Conservation (phyloP, 768 basidiomycete genomes). For the Hortiboletus campestris region DNA sequence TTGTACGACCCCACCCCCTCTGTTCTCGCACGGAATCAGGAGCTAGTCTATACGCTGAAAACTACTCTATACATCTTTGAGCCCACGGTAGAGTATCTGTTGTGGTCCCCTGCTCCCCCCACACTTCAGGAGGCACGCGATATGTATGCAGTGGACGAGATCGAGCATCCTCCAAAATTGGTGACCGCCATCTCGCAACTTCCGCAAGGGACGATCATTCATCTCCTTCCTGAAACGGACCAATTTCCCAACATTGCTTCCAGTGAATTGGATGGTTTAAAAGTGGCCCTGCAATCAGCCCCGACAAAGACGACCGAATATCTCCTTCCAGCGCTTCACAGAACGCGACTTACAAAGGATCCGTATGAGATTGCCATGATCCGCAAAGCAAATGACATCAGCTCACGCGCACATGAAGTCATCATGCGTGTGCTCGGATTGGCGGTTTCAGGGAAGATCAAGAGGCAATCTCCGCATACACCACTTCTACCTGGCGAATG, state of each 20-base stretch:
- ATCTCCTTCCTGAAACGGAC: constrained; percentile 52
- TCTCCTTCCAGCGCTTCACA: constrained; percentile 77
- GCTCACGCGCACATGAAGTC: constrained; percentile 84
- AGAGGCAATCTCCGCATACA: constrained; percentile 37
- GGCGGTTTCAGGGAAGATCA: constrained; percentile 59
- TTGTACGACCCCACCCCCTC: constrained; percentile 43
- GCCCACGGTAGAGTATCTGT: constrained; percentile 64
- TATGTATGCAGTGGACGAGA: constrained; percentile 58
- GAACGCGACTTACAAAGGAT: constrained; percentile 77
- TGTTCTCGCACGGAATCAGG: constrained; percentile 33
- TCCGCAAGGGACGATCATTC: constrained; percentile 56
- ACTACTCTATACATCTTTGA: constrained; percentile 78
- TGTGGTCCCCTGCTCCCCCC: constrained; percentile 89
- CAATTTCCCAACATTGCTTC: constrained; percentile 20
- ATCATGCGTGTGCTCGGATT: constrained; percentile 89
- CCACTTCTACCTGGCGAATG: constrained; percentile 75
- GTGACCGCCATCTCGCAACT: constrained; percentile 44
- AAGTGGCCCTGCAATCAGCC: not conserved
- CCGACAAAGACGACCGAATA: constrained; percentile 35
- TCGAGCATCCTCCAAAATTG: constrained; percentile 51
- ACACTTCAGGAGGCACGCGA: constrained; percentile 55
- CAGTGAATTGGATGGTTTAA: constrained; percentile 8
- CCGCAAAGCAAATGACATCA: constrained; percentile 78
- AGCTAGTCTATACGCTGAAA: constrained; percentile 35
- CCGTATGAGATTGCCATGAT: constrained; percentile 71